Conservation (phyloP, 345 rosid species). For the Citrus reticulata region DNA sequence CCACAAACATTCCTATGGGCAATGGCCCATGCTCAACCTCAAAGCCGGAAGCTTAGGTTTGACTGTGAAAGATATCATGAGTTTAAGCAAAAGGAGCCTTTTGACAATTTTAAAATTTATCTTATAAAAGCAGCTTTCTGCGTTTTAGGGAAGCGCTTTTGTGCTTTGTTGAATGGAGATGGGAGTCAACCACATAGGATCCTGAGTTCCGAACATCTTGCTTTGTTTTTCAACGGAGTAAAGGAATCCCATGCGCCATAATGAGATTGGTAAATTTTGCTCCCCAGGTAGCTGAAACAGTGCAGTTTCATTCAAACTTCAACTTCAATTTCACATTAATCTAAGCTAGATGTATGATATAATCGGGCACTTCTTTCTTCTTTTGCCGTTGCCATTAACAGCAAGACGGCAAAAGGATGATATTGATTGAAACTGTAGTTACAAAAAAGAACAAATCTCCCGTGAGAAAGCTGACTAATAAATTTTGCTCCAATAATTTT, state of each 20-base stretch:
- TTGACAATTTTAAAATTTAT: background rate
- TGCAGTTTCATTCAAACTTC: background rate
- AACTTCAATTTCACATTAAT: background rate
- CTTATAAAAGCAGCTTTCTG: background rate
- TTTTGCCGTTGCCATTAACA: background rate
- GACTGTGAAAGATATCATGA: background rate
- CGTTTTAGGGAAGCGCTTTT: background rate
- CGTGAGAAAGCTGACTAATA: constrained; percentile 13
- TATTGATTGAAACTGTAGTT: constrained; percentile 1
- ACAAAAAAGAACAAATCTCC: constrained; percentile 3
- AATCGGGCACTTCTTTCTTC: background rate
- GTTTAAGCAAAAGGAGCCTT: background rate
- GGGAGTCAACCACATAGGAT: constrained; percentile 10
- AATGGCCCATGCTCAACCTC: background rate
- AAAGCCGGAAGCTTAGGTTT: background rate
- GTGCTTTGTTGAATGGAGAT: background rate
- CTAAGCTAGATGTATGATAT: too few relatives aligned
- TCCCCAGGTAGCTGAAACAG: background rate
- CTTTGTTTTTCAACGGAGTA: background rate
- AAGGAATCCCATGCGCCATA: background rate
- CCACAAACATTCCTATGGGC: background rate
- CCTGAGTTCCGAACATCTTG: background rate
- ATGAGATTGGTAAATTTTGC: background rate
- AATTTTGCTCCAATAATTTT: constrained; percentile 2
- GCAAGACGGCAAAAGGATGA: constrained; percentile 9